Conservation (phyloP, 768 basidiomycete species). For the Galerina marginata region DNA sequence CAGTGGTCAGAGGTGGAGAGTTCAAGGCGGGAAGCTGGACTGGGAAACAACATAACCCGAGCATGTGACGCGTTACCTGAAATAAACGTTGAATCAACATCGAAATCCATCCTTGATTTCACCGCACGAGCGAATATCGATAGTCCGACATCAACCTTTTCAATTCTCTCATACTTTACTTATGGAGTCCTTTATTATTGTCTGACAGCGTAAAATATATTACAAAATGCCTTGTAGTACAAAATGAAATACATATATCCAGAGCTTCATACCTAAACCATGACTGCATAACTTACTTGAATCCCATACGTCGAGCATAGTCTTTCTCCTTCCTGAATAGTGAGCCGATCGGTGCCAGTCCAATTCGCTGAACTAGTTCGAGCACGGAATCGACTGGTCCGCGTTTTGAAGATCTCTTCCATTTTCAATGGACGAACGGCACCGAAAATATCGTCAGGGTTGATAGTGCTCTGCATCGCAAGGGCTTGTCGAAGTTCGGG, state of each 20-base stretch:
- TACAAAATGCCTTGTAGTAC: too few species aligned
- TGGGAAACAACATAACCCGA: conserved; percentile 17
- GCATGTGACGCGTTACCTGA: conserved; percentile 10
- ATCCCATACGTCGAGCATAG: conserved; percentile 93
- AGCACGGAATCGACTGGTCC: conserved; percentile 83
- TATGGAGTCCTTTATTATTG: too few species aligned
- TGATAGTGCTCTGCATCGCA: conserved; percentile 81
- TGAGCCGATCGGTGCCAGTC: conserved; percentile 90
- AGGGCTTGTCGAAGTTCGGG: conserved; percentile 84
- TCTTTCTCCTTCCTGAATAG: conserved; percentile 85
- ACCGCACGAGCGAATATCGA: too few species aligned
- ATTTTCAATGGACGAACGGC: conserved; percentile 84
- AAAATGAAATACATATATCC: neutral
- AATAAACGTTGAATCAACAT: neutral
- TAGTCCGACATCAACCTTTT: too few species aligned
- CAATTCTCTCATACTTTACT: too few species aligned
- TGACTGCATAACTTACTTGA: conserved; percentile 38
- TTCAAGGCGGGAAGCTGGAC: conserved; percentile 11
- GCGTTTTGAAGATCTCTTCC: conserved; percentile 89
- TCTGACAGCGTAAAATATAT: too few species aligned
- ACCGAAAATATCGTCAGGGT: conserved; percentile 93
- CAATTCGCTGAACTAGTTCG: conserved; percentile 96
- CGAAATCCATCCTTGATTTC: neutral
- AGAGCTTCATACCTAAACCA: neutral
- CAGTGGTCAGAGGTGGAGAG: conserved; percentile 19